Conservation (phyloP, 176 grass and related monocot genomes). For the Melocanna baccifera region DNA sequence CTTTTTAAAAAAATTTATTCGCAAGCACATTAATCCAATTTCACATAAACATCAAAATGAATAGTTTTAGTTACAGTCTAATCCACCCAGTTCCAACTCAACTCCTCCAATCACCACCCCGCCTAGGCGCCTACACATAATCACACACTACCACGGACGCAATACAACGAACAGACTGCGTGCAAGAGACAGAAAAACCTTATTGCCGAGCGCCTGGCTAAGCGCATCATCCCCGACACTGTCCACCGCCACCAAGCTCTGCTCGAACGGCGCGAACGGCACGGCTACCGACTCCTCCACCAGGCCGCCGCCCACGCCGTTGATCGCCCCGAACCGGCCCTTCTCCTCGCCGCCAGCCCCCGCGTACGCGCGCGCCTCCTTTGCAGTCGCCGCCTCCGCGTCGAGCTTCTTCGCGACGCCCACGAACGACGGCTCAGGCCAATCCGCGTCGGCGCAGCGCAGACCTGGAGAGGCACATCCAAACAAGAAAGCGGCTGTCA, state of each 20-base stretch:
- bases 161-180: slow-evolving; percentile 6
- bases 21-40: background rate
- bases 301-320: background rate
- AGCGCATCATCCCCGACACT: background rate
- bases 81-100: background rate
- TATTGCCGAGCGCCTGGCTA: background rate
- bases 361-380: background rate
- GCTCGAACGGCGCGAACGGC: slow-evolving; percentile 25
- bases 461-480: background rate
- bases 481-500: background rate
- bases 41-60: background rate
- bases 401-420: background rate
- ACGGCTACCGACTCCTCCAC: background rate
- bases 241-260: slow-evolving; percentile 19
- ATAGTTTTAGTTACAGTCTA: background rate
- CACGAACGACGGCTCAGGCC: background rate
- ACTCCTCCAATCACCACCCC: background rate
- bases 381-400: background rate
- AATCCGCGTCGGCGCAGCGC: slow-evolving; percentile 17
- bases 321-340: background rate
- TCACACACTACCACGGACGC: background rate
- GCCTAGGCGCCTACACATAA: background rate
- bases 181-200: background rate
- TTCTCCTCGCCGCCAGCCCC: background rate
- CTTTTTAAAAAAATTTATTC: background rate